These are phyloP conservation scores for Chiua virens DNA, from an alignment of 768 basidiomycete species.

Conservation along the genomic window DNA sequence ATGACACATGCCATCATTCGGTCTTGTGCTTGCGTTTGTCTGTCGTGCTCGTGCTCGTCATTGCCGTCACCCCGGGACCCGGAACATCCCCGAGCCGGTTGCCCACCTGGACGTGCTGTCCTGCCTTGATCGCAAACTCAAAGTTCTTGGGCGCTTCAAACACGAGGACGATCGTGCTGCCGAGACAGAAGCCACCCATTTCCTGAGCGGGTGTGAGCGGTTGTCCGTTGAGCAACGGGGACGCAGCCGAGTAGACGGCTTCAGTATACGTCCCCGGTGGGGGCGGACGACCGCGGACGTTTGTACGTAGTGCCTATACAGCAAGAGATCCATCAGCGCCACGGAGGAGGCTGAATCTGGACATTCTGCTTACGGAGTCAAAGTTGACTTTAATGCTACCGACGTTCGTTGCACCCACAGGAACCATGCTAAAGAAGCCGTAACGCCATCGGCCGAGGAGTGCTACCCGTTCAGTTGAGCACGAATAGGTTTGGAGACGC, in stretches of 20 bases:
- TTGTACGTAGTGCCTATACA: constrained; percentile 78
- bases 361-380: constrained; percentile 60
- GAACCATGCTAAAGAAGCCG: constrained; percentile 97
- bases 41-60: constrained; percentile 18
- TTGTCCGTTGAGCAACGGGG: constrained; percentile 80
- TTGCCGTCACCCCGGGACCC: neutral
- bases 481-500: constrained; percentile 89
- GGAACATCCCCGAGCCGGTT: constrained; percentile 67
- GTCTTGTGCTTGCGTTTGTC: constrained; percentile 32
- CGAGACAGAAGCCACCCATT: constrained; percentile 96
- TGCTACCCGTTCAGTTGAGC: constrained; percentile 96
- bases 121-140: constrained; percentile 71
- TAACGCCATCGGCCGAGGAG: constrained; percentile 92
- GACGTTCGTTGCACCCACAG: constrained; percentile 98
- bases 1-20: constrained; percentile 17
- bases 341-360: neutral
- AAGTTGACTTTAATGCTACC: constrained; percentile 96
- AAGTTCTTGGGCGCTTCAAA: constrained; percentile 92
- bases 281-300: constrained; percentile 69
- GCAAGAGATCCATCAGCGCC: neutral
- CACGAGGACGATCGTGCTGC: constrained; percentile 94
- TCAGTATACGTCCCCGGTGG: constrained; percentile 89
- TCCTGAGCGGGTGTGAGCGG: constrained; percentile 87
- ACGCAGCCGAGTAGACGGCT: constrained; percentile 87
- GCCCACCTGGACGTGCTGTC: constrained; percentile 87